Base-by-base conservation (phyloP, 2,329 filamentous ascomycete species). In the Paracorniculantispora psalliotae region DNA sequence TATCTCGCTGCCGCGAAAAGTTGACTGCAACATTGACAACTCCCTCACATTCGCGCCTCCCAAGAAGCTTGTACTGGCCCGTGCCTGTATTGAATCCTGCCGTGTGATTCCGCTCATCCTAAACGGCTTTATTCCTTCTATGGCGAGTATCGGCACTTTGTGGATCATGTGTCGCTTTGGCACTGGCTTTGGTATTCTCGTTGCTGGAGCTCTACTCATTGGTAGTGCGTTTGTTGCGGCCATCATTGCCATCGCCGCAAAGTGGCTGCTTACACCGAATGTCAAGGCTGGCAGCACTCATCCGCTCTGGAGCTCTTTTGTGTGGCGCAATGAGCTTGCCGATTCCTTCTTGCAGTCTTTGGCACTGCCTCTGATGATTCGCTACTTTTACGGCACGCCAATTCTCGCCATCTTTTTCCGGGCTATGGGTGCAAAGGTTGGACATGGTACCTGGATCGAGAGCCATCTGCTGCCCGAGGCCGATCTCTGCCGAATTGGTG, bases 281-380 rank as follows among this genome's bases (percentile, higher is more conserved):
- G 59, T 66, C 25, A 50, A 35, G 0, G 28, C 61, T 30, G 63
- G 64, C 23, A 60, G 60, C 59, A 61, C 64, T n/a, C 61, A 58
- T 43, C 64, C 64, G 17, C 59, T 66, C 2, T 66, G 64, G 64
- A 66, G 63, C 55, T 63, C 62, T 2, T 66, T 66, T 30, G 64
- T 66, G 39, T 66, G 64, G 64, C 63, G 64, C 57, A 66, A 66
- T 48, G 64, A 85, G 59, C 73, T 89, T 46, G 88, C 86, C 17
- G 81, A 84, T 65, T 69, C 72, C 28, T 86, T 90, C 66, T 73
- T 90, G 48, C 77, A 82, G 52, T 60, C 59, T 9, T 48, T 66
- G 9, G 63, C 61, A 10, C 55, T 64, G 1, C 64, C 64, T 4
- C 63, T 61, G 50, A 48, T 65, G 44, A 61, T 61, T 2, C 43